These are phyloP conservation scores for Apophysomyces variabilis DNA, from an alignment of 371 early-diverging fungal genomes.

Conservation along the genomic window DNA sequence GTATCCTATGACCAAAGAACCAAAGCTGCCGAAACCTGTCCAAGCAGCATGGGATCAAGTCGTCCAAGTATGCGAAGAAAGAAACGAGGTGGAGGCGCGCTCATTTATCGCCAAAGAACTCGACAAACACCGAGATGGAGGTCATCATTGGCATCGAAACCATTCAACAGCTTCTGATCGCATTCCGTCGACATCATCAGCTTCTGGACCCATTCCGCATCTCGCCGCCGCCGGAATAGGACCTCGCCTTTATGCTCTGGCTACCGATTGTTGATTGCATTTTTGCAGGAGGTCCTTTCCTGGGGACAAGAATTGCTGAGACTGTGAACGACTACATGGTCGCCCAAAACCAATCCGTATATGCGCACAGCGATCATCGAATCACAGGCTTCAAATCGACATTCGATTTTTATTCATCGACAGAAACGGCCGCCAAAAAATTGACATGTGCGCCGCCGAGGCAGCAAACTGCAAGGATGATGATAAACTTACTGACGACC, in stretches of 20 bases:
- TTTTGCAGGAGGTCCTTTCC: not conserved
- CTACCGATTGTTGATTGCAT: conserved; percentile 3
- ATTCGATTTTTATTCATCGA: not conserved
- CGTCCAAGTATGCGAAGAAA: not conserved
- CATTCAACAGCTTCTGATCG: not conserved
- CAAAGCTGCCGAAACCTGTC: conserved; percentile 4
- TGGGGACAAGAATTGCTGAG: not conserved
- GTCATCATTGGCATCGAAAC: not conserved
- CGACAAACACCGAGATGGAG: not conserved
- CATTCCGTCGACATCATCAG: not conserved
- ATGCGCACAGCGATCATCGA: not conserved
- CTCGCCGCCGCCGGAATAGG: not conserved
- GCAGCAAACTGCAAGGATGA: not conserved
- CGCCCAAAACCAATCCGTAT: not conserved
- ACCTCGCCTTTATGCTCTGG: conserved; percentile 12
- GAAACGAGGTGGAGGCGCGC: not conserved
- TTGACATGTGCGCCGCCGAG: conserved; percentile 4
- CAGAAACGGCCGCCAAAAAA: not conserved
- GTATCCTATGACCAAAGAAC: not conserved
- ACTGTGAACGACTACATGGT: not conserved
- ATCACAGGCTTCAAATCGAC: conserved; percentile 12
- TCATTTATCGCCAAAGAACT: conserved; percentile 6
- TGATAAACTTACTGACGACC: not conserved
- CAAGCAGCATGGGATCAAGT: conserved; percentile 1
- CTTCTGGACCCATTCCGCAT: conserved; percentile 3